Evolutionary conservation across 768 basidiomycete genomes (phyloP).

Genomic region (Trametes maxima): DNA sequence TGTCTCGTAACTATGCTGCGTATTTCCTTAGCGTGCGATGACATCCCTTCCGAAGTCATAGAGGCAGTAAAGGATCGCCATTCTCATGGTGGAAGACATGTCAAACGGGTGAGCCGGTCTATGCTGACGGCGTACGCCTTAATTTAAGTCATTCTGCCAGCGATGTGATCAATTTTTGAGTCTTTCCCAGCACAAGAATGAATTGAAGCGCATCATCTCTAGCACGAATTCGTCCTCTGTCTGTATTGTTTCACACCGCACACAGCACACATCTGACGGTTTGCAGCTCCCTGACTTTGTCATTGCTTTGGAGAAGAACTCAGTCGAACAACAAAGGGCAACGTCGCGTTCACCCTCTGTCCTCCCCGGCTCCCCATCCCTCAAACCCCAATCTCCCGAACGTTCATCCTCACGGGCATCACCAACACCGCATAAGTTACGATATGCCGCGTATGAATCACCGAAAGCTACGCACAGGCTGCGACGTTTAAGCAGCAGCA

Average conservation of each 20-base stretch:
- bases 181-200: conserved; percentile 46
- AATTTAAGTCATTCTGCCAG: conserved; percentile 38
- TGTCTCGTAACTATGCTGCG: conserved; percentile 74
- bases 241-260: conserved; percentile 26
- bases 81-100: conserved; percentile 51
- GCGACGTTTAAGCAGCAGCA: conserved; percentile 38
- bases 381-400: conserved; percentile 20
- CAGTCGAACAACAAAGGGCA: neutral
- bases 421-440: conserved; percentile 50
- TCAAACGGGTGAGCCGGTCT: conserved; percentile 50
- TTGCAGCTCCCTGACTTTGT: conserved; percentile 74
- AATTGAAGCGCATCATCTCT: conserved; percentile 50
- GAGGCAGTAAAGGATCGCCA: conserved; percentile 46
- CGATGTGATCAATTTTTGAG: conserved; percentile 70
- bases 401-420: conserved; percentile 29
- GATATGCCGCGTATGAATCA: conserved; percentile 71
- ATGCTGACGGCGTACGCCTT: neutral
- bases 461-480: conserved; percentile 56
- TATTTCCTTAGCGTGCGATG: conserved; percentile 58
- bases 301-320: conserved; percentile 44
- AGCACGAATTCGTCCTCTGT: conserved; percentile 61
- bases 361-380: conserved; percentile 9
- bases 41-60: conserved; percentile 49
- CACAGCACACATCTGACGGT: neutral
- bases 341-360: conserved; percentile 6